Base-by-base conservation (phyloP, 2,329 filamentous ascomycete species). In the Aspergillus sp. region DNA sequence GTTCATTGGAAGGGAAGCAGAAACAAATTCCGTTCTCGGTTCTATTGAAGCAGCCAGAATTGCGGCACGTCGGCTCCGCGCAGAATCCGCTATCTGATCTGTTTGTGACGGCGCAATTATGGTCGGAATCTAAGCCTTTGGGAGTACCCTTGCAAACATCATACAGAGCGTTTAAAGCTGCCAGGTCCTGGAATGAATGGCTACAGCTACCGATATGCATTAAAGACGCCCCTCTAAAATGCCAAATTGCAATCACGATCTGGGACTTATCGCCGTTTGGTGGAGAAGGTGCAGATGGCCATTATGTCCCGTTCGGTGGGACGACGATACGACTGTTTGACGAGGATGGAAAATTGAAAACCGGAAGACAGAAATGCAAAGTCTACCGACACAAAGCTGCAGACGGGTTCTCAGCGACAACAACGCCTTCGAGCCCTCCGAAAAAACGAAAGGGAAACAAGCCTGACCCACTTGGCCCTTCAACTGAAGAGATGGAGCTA, bases 311-410 rank as follows among this genome's bases (percentile, higher is more conserved):
- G 0, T 99, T 98, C 70, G 95, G 93, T 6, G 95, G 95, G 37
- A 98, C 93, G 0, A 98, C 95, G 0, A 83, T 99, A 55, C 82
- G 89, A 1, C 79, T 99, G n/a, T 99, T 98, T 67, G 95, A 98
- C 70, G 85, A 87, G 53, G 91, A 98, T 65, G 95, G 93, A 58
- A 95, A 95, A 64, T 77, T 97, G 49, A 89, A 93, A 67, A 97
- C 95, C 71, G 95, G 95, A 7, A 84, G 92, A 17, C 93, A 98
- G 71, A 96, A 96, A 74, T 98, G 95, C 73, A 83, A 88, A 45
- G 77, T 99, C 2, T 89, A 97, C 77, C 84, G 93, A 55, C 85
- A 92, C 70, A 89, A 88, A 70, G 84, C 86, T 55, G 95, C 93
- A 2, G 95, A 99, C 75, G 93, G 93, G 11, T 86, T 90, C 59